These are phyloP conservation scores for Crithidia expoeki DNA, from an alignment of 208 protist species.

Conservation along the genomic window DNA sequence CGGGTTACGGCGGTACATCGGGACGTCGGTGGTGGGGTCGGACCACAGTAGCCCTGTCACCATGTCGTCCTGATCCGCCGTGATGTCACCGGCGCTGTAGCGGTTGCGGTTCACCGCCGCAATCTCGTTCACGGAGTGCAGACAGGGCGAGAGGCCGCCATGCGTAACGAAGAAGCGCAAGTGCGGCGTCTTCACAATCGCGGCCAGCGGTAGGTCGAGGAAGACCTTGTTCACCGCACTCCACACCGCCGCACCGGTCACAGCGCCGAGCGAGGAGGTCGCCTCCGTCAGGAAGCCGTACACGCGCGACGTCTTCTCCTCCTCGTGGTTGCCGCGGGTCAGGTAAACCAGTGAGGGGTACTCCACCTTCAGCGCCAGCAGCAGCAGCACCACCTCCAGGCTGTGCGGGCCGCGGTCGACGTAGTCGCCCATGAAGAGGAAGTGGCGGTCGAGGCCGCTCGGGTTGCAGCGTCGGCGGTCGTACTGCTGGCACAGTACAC, in stretches of 20 bases:
- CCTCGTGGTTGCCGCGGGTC: conserved; percentile 81
- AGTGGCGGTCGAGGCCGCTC: conserved; percentile 34
- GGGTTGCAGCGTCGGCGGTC: conserved; percentile 44
- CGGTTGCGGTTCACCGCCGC: conserved; percentile 36
- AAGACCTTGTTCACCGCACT: conserved; percentile 77
- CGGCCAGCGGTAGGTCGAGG: conserved; percentile 71
- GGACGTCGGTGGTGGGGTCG: conserved; percentile 93
- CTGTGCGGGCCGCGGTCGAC: conserved; percentile 92
- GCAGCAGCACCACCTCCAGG: conserved; percentile 67
- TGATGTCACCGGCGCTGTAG: conserved; percentile 70
- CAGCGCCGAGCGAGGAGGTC: conserved; percentile 43
- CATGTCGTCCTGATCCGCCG: conserved; percentile 94
- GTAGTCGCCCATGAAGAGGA: conserved; percentile 99
- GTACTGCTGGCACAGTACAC: conserved; percentile 67
- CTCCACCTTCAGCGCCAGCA: conserved; percentile 85
- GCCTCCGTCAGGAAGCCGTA: conserved; percentile 68
- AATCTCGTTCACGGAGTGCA: conserved; percentile 44
- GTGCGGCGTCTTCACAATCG: conserved; percentile 72
- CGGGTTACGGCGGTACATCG: conserved; percentile 95
- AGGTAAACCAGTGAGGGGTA: conserved; percentile 71
- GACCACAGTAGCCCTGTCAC: conserved; percentile 99
- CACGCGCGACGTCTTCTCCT: conserved; percentile 73
- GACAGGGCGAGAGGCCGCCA: conserved; percentile 94
- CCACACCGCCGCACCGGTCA: conserved; percentile 63
- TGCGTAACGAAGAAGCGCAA: conserved; percentile 97